Evolutionary conservation across 129 eudicot genomes (phyloP).

Genomic region (Saposhnikovia divaricata): DNA sequence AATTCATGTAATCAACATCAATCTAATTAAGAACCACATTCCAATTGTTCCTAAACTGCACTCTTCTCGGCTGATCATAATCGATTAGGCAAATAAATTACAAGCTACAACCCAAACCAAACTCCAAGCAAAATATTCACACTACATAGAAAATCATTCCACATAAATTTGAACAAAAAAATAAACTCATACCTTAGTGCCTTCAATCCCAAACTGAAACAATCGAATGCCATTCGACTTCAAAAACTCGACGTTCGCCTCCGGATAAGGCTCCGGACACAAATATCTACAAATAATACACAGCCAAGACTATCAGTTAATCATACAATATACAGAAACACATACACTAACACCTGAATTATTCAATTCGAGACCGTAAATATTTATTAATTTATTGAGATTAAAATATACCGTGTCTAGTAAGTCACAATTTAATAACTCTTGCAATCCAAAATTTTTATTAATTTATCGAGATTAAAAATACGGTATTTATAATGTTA

Average conservation of each 20-base stretch:
- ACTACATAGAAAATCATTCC: background rate
- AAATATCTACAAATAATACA: conserved; percentile 38
- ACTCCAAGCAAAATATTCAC: background rate
- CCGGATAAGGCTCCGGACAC: conserved; percentile 91
- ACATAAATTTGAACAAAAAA: background rate
- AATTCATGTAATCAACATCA: background rate
- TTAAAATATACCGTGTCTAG: background rate
- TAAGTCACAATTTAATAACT: too few species aligned
- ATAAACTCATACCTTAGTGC: conserved; percentile 42
- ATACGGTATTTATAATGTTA: background rate
- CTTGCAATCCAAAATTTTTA: background rate
- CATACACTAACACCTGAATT: background rate
- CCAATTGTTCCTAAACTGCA: background rate
- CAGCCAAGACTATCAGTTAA: background rate
- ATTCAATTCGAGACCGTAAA: background rate
- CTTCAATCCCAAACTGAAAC: conserved; percentile 82
- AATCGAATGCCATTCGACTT: conserved; percentile 72
- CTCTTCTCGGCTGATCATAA: background rate
- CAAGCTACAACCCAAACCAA: background rate
- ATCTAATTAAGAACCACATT: background rate
- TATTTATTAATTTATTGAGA: background rate
- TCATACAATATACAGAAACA: background rate
- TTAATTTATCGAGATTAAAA: background rate
- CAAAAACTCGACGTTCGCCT: conserved; percentile 62
- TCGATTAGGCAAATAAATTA: background rate